Base-by-base conservation (phyloP, 768 basidiomycete genomes). In the Trametes cinnabarina region DNA sequence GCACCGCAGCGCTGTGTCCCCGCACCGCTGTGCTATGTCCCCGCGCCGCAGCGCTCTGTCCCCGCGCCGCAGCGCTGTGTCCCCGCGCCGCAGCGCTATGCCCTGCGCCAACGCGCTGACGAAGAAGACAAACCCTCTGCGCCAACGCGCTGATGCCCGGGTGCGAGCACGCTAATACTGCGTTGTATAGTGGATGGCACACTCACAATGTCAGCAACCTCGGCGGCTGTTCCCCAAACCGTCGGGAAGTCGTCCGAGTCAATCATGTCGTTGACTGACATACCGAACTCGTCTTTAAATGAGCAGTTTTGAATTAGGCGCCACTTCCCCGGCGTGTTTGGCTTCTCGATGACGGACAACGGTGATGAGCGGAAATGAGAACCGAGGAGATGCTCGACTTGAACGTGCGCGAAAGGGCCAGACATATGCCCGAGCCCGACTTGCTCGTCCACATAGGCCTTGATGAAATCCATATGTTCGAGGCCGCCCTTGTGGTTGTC, bases 261-360 rank as follows among this genome's bases (percentile, higher is more conserved):
- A 28, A 57, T 51, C 56, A 47, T 34, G 25, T 34, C 28, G 32
- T 57, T 57, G 40, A 57, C 56, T 1, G 48, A 57, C 3, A 44
- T 15, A 14, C 47, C 48, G 12, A 43, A 17, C 17, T 40, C 19
- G 19, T 49, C 46, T 17, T 30, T n/a, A 46, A 47, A 54, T 12
- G 51, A 59, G 17, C 48, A 49, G 19, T 59, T 53, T 22, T 59
- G 57, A 1, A 59, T 41, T 3, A 59, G 50, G 4, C 50, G 11
- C 28, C 19, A 47, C 7, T 39, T 47, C 15, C 57, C 35, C 2
- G 19, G 3, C 6, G 55, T 30, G 3, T 46, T 40, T 3, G 51
- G 35, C 41, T 60, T 60, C 23, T 54, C 41, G 2, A 49, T 32
- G 12, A 55, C 52, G 17, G 51, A 37, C n/a, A 60, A 35, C 8